Percentiles rank a stretch among this genome's conserved stretches.
These are phyloP conservation scores for Salisapilia sapeloensis DNA, from an alignment of 352 stramenopile genomes.

Conservation along the genomic window DNA sequence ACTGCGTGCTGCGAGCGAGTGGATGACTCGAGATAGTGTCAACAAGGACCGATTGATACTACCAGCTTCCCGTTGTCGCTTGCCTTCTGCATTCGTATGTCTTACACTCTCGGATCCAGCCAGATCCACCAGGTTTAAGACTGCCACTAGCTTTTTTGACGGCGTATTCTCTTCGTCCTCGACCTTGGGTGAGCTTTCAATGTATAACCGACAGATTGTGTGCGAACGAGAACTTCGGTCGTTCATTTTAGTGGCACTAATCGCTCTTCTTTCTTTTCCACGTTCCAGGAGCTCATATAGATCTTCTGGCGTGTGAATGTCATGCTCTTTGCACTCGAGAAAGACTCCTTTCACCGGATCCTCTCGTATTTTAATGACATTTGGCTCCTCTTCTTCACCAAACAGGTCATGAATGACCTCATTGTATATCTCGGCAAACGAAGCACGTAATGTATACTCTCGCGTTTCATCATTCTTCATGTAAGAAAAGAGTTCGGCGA, in stretches of 20 bases:
- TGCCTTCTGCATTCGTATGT: slow-evolving; percentile 88
- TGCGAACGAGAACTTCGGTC: slow-evolving; percentile 64
- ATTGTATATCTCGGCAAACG: slow-evolving; percentile 99
- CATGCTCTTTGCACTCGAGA: slow-evolving; percentile 90
- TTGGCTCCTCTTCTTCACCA: slow-evolving; percentile 17
- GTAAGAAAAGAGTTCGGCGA: slow-evolving; percentile 88
- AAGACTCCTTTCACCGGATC: slow-evolving; percentile 93
- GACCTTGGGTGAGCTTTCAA: slow-evolving; percentile 64
- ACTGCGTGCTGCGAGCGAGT: slow-evolving; percentile 50
- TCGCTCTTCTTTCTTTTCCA: slow-evolving; percentile 49
- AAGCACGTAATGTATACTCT: slow-evolving; percentile 91
- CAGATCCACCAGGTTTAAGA: slow-evolving; percentile 95
- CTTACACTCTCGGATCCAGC: slow-evolving; percentile 94
- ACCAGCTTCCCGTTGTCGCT: slow-evolving; percentile 88
- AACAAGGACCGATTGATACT: slow-evolving; percentile 96
- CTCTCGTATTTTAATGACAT: slow-evolving; percentile 80
- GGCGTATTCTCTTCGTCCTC: slow-evolving; percentile 61
- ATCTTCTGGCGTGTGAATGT: slow-evolving; percentile 73
- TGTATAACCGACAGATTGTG: slow-evolving; percentile 66
- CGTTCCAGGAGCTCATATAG: slow-evolving; percentile 35
- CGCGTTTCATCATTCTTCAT: slow-evolving; percentile 67
- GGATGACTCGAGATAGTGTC: slow-evolving; percentile 91
- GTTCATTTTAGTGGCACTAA: slow-evolving; percentile 69
- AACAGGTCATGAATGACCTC: slow-evolving; percentile 96
- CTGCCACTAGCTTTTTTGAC: slow-evolving; percentile 88